phyloP scores from a whole-genome alignment of 1,284 basidiomycete genomes.

The Rhodotorula sp. region DNA sequence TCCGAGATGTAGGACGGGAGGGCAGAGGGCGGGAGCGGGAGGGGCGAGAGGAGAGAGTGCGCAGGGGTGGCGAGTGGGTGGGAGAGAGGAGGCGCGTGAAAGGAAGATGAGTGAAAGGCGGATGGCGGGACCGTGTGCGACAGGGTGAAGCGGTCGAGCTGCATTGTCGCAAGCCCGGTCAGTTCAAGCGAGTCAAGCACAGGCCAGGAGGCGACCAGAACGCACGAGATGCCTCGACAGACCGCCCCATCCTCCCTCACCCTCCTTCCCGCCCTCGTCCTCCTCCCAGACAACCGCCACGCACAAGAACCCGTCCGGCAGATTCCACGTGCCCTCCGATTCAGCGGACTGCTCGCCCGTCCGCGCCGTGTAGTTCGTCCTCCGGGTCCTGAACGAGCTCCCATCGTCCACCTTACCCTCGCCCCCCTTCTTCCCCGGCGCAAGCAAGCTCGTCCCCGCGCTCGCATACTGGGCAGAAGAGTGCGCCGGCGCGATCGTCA shows the following conservation, averaged over 20 bases:
- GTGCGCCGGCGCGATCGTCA: slow-evolving; percentile 44
- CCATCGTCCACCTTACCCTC: slow-evolving; percentile 16
- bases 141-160: slow-evolving; percentile 76
- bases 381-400: slow-evolving; percentile 10
- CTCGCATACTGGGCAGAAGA: slow-evolving; percentile 19
- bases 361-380: neutral
- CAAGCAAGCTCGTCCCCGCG: neutral
- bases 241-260: slow-evolving; percentile 23
- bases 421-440: neutral
- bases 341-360: slow-evolving; percentile 10
- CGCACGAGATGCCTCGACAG: slow-evolving; percentile 15
- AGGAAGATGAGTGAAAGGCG: slow-evolving; percentile 45
- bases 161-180: slow-evolving; percentile 54
- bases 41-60: neutral
- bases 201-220: slow-evolving; percentile 52
- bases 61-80: slow-evolving; percentile 50
- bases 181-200: too few species aligned
- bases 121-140: slow-evolving; percentile 58
- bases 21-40: slow-evolving; percentile 40
- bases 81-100: slow-evolving; percentile 41
- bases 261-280: slow-evolving; percentile 15
- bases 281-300: slow-evolving; percentile 68
- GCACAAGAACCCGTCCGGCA: slow-evolving; percentile 67
- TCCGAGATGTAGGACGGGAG: slow-evolving; percentile 55
- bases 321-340: slow-evolving; percentile 56